Evolutionary conservation across 2,329 filamentous ascomycete species (phyloP), one percentile per base, ranked within the genome.

Genomic region (Fusarium setosum): DNA sequence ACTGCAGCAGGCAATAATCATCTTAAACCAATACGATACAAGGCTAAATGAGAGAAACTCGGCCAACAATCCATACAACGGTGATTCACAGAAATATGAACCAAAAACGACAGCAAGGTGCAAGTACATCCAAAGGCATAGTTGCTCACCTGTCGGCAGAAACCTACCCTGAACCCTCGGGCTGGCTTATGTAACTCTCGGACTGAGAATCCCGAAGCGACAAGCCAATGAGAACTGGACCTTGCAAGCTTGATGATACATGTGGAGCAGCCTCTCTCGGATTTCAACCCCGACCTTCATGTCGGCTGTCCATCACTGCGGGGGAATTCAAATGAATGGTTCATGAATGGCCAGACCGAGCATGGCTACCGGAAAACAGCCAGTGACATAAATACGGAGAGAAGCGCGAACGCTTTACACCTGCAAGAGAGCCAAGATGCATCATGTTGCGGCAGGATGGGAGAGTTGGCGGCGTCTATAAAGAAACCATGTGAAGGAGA

Each of bases 121-220:
- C n/a, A n/a, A n/a, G n/a, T n/a, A n/a, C n/a, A n/a, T n/a, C n/a
- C n/a, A n/a, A n/a, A n/a, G n/a, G n/a, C n/a, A n/a, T n/a, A n/a
- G n/a, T n/a, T n/a, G n/a, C n/a, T n/a, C n/a, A n/a, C n/a, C n/a
- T n/a, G n/a, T n/a, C n/a, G n/a, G n/a, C n/a, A n/a, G n/a, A 44
- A 29, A 12, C 13, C 23, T 29, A 11, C 1, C 41, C n/a, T 18
- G 26, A 90, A 92, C 0, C 5, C 20, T 23, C n/a, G 12, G 10
- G 9, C 24, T 31, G n/a, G 41, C 29, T 21, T 48, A 32, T 48
- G 26, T 32, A 48, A 29, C 8, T 48, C 21, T 48, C 44, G 44
- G 44, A 23, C 18, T 23, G 44, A 20, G 26, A 48, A 32, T 47
- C 32, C 44, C 44, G 29, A 48, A 34, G 18, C 5, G 5, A 32